Evolutionary conservation across 2,329 filamentous ascomycete species (phyloP), one percentile per base, ranked within the genome.

Genomic region (Paecilomyces variotii): DNA sequence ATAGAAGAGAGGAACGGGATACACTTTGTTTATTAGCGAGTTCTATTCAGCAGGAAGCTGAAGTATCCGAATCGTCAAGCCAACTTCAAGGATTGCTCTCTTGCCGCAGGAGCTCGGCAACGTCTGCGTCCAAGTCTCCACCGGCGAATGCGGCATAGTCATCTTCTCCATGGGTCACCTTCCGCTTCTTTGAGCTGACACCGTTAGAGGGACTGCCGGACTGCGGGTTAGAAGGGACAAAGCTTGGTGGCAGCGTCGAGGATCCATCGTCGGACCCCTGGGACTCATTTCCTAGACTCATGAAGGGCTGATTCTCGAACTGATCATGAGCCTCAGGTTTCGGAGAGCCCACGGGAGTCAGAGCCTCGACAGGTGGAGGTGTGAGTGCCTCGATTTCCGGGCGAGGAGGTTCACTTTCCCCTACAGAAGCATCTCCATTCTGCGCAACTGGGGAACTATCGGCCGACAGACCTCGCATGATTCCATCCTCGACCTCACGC

Each of bases 381-480:
- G 92, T 97, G 58, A 97, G 80, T 4, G 87, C 89, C 73, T 97
- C 93, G 59, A 96, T 82, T 65, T 92, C 86, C 1, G 93, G 92
- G 34, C 90, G 86, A 56, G 60, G n/a, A 12, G 65, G 53, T 73
- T 74, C 35, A 50, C 70, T 64, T 62, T 67, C 63, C n/a, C 65
- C 61, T 7, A 53, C 59, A 9, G 68, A 64, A 45, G 66, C 65
- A 32, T 72, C 73, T 49, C 68, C 69, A n/a, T 75, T 61, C 65
- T 79, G 69, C 54, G 79, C 73, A 7, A 78, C 77, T 2, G 79
- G 78, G 2, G 79, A 76, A 9, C 84, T 78, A 7, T 86, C 82
- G 1, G 84, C 82, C 12, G 86, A 85, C 25, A 96, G 82, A 7
- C 90, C 90, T 56, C 88, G 85, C 83, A 99, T 91, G 65, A 99